Percentiles rank a stretch among this genome's conserved stretches.
Evolutionary conservation across 495 filamentous ascomycete species (phyloP).

Genomic region (Aspergillus incahuasiensis): DNA sequence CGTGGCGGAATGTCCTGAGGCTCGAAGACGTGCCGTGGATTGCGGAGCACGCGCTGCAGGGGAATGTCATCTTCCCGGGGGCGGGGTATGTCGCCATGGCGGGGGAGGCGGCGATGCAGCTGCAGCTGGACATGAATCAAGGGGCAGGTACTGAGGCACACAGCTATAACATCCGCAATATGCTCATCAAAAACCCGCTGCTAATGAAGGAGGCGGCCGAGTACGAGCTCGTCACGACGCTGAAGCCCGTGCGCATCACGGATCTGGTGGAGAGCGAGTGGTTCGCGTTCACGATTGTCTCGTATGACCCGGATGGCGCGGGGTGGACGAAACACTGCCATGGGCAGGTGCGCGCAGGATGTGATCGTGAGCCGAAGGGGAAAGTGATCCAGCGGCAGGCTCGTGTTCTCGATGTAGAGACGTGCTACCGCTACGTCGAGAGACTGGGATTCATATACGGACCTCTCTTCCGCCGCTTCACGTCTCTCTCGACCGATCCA

Average conservation of each 20-base stretch:
- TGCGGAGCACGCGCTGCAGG: conserved; percentile 35
- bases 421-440: background rate
- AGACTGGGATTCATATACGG: conserved; percentile 35
- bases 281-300: conserved; percentile 42
- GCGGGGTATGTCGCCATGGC: conserved; percentile 46
- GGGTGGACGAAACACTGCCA: conserved; percentile 38
- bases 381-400: background rate
- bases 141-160: background rate
- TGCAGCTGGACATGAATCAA: too few species aligned
- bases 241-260: conserved; percentile 28
- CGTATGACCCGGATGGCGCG: conserved; percentile 27
- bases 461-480: conserved; percentile 21
- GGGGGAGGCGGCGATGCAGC: conserved; percentile 38
- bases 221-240: conserved; percentile 29
- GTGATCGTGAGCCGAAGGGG: background rate
- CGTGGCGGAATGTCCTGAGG: conserved; percentile 44
- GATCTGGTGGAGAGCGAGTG: conserved; percentile 32
- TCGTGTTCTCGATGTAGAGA: background rate
- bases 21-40: conserved; percentile 44
- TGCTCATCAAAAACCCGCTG: conserved; percentile 25
- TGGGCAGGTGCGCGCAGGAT: conserved; percentile 27
- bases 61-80: conserved; percentile 38
- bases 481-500: conserved; percentile 21
- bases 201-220: conserved; percentile 20
- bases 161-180: background rate